Evolutionary conservation across 2,329 filamentous ascomycete genomes (phyloP).

Genomic region (Fusarium dimerum): DNA sequence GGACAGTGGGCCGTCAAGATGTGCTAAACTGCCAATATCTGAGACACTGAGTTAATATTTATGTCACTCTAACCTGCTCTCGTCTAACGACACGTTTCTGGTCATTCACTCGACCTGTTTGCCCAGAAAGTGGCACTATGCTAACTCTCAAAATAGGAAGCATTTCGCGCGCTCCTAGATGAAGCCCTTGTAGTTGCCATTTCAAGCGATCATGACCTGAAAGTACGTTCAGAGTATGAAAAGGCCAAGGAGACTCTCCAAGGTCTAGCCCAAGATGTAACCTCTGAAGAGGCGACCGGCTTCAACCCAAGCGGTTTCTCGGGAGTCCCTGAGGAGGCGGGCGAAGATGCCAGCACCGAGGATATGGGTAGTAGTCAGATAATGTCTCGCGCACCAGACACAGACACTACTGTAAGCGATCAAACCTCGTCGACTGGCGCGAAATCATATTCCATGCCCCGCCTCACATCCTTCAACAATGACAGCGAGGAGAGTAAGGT

Average conservation of each 20-base stretch:
- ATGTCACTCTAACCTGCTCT: too few species aligned
- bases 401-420: conserved; percentile 32
- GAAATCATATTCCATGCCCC: conserved; percentile 24
- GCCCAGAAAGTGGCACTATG: conserved; percentile 4
- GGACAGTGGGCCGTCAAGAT: background rate
- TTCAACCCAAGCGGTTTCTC: conserved; percentile 79
- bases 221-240: conserved; percentile 50
- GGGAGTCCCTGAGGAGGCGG: conserved; percentile 35
- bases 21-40: background rate
- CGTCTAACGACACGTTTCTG: too few species aligned
- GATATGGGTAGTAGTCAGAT: conserved; percentile 33
- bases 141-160: conserved; percentile 48
- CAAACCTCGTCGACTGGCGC: conserved; percentile 24
- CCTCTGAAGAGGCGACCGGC: conserved; percentile 67
- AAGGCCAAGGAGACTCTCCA: conserved; percentile 62
- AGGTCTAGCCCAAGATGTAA: conserved; percentile 64
- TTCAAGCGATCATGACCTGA: conserved; percentile 70
- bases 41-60: background rate
- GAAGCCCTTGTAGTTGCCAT: conserved; percentile 77
- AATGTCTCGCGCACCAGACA: conserved; percentile 29
- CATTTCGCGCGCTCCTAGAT: conserved; percentile 75
- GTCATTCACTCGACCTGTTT: too few species aligned
- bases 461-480: conserved; percentile 37
- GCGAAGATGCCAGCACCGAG: conserved; percentile 24
- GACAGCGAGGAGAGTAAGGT: conserved; percentile 63